phyloP scores from a whole-genome alignment of 768 basidiomycete species.

The Amanita exitialis region DNA sequence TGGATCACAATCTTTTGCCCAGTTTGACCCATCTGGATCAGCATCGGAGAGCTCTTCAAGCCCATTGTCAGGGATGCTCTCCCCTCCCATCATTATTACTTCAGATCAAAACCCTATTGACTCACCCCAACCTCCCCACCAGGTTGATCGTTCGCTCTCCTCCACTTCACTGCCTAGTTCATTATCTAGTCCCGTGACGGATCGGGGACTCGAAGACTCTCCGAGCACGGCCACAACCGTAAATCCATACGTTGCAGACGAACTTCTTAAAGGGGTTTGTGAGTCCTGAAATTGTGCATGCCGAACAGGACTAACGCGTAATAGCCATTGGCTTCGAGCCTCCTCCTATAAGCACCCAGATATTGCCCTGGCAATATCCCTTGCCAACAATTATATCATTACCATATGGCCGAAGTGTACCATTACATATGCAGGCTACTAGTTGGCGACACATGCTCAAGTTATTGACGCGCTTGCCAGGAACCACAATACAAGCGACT shows the following conservation, averaged over 20 bases:
- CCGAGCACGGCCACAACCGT: conserved; percentile 9
- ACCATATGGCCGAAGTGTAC: conserved; percentile 56
- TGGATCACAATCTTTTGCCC: background rate
- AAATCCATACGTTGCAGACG: conserved; percentile 40
- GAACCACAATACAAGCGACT: conserved; percentile 61
- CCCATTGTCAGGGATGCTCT: background rate
- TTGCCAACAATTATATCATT: conserved; percentile 71
- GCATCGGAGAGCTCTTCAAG: background rate
- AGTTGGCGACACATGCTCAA: conserved; percentile 69
- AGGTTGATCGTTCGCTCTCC: background rate
- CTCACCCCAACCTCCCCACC: background rate
- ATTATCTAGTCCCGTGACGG: background rate
- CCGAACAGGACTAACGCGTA: conserved; percentile 4
- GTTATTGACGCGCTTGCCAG: conserved; percentile 64
- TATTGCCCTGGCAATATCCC: conserved; percentile 36
- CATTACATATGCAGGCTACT: conserved; percentile 64
- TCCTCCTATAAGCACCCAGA: conserved; percentile 40
- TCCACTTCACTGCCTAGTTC: background rate
- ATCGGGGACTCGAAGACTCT: background rate
- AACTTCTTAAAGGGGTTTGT: conserved; percentile 56
- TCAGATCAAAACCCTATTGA: background rate
- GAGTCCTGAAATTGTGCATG: conserved; percentile 21
- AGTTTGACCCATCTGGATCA: background rate
- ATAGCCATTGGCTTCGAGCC: conserved; percentile 60
- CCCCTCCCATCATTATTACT: background rate